Evolutionary conservation across 306 rosid genomes (phyloP), one percentile per base, ranked within the genome.

Genomic region (Ormosia emarginata): DNA sequence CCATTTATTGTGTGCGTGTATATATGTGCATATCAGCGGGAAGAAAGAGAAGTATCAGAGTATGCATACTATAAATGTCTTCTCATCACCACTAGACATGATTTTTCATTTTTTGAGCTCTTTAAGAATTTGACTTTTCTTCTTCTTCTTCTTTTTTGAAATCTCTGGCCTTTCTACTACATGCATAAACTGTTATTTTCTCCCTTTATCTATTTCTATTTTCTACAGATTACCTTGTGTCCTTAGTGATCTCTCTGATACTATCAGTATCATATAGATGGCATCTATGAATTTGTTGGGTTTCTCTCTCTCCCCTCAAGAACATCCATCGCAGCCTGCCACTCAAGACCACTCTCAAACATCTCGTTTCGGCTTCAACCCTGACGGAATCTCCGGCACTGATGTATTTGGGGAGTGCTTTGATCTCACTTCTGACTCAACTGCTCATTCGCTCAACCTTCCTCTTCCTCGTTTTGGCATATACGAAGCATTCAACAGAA

Each of bases 271-370:
- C 57, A 29, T 29, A 6, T 12, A 34, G 9, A 91, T 92, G 97
- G 94, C 80, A 57, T 90, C 97, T 11, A 92, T 94, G 92, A 94
- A 92, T 85, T 94, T 95, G 97, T 55, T 94, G 78, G 97, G 98
- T 40, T 94, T 94, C 77, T 94, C 98, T 86, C 94, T 94, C 30
- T 94, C 98, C 3, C 83, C 97, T 66, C 98, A 88, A 85, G 92
- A 90, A 77, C 87, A 78, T 39, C 81, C 86, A 24, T 13, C 86
- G 3, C 77, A 81, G 55, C 85, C 91, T 29, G 34, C 85, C 29
- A 73, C 67, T 53, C 88, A 83, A 67, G 88, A 87, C 56, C 85
- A 79, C 49, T 64, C 73, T 76, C 88, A 74, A 47, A 79, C 78
- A 29, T 82, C 93, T 39, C 86, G 87, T 67, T 87, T 85, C 7